These are phyloP conservation scores for Panellus pusillus DNA, from an alignment of 768 basidiomycete genomes.

Conservation along the genomic window DNA sequence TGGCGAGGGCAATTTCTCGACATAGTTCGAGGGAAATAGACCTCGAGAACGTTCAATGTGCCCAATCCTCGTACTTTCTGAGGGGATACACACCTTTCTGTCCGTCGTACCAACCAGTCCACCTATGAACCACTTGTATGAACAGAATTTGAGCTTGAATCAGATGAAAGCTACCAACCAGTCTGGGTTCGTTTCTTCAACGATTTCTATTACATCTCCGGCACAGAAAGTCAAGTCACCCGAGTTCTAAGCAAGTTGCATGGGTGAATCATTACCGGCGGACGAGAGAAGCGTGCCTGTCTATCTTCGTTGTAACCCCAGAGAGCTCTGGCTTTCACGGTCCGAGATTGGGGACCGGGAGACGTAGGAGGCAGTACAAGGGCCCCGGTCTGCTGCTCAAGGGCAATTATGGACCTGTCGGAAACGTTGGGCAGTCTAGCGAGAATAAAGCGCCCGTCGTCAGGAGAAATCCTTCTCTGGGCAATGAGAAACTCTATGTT, in stretches of 20 bases:
- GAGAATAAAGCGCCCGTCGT: conserved; percentile 48
- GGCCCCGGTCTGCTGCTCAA: conserved; percentile 15
- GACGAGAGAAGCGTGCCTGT: conserved; percentile 32
- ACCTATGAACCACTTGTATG: conserved; percentile 28
- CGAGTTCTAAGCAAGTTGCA: conserved; percentile 47
- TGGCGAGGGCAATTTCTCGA: conserved; percentile 48
- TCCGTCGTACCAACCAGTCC: conserved; percentile 69
- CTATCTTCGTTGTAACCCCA: conserved; percentile 69
- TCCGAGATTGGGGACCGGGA: conserved; percentile 2
- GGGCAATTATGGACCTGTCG: conserved; percentile 12
- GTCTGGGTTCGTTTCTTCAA: conserved; percentile 72
- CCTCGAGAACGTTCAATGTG: conserved; percentile 31
- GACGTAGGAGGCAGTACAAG: conserved; percentile 7
- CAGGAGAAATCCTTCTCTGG: conserved; percentile 45
- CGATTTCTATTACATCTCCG: conserved; percentile 74
- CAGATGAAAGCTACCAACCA: conserved; percentile 42
- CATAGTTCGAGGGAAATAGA: conserved; percentile 75
- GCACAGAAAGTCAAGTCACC: conserved; percentile 72
- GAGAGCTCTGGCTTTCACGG: conserved; percentile 48
- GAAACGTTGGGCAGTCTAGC: conserved; percentile 38
- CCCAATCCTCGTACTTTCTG: too few relatives aligned
- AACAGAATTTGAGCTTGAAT: background rate
- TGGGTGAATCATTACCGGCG: background rate
- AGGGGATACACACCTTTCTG: conserved; percentile 70
- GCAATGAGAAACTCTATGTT: conserved; percentile 56